These are phyloP conservation scores for Saccharomyces hybrid DNA, from an alignment of 1,139 yeast species.

Conservation along the genomic window DNA sequence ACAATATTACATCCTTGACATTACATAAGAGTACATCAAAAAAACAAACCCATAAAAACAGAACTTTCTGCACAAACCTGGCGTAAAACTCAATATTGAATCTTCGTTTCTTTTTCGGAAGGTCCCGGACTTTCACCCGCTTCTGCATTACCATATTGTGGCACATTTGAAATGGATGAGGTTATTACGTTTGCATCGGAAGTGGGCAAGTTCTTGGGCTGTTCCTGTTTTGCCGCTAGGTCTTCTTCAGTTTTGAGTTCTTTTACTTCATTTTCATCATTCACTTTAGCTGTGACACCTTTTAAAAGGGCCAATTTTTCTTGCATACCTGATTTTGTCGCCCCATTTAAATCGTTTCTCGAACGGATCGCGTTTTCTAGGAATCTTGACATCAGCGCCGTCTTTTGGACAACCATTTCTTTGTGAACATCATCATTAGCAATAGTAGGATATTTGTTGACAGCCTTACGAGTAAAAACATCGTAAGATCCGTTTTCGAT, in stretches of 20 bases:
- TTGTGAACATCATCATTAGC: conserved; percentile 27
- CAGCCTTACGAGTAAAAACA: conserved; percentile 56
- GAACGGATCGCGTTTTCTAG: conserved; percentile 22
- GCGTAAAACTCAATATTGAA: not conserved
- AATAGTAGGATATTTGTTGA: conserved; percentile 26
- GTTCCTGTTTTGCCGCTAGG: not conserved
- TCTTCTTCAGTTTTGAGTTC: not conserved
- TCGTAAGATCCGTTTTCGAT: conserved; percentile 82
- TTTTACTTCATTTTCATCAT: not conserved
- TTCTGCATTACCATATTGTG: not conserved
- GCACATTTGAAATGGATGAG: not conserved
- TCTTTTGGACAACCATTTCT: conserved; percentile 13
- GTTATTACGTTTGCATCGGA: not conserved
- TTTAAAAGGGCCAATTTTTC: not conserved
- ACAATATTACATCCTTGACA: not conserved
- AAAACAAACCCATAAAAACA: not conserved
- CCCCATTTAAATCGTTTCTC: conserved; percentile 14
- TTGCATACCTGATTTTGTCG: not conserved
- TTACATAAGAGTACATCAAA: not conserved
- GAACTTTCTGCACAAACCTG: not conserved
- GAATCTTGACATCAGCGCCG: conserved; percentile 13
- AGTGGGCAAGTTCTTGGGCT: not conserved
- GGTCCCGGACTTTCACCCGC: not conserved
- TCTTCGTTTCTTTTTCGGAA: not conserved
- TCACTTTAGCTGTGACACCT: not conserved